A percentile compares a stretch with the other conserved stretches of the same genome.
Conservation (phyloP, 106 monocot genomes). For the Alisma plantagoaquatica region DNA sequence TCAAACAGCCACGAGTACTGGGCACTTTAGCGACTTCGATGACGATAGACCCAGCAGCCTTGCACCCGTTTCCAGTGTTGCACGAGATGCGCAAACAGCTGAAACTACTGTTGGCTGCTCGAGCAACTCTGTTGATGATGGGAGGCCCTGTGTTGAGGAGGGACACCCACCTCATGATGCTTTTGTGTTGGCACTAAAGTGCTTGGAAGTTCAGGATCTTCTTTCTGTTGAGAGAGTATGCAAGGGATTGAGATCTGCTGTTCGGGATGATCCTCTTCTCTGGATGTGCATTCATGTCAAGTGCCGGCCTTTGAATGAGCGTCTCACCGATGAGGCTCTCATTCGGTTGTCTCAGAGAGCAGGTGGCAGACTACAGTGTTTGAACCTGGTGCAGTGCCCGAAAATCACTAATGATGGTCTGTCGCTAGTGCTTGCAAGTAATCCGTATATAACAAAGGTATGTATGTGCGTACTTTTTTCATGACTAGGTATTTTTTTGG, state of each 20-base stretch:
- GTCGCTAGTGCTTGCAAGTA: constrained; percentile 38
- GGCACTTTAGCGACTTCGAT: no score
- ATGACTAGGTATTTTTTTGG: neutral
- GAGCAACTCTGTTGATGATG: neutral
- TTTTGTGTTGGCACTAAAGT: constrained; percentile 27
- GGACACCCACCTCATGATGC: constrained; percentile 23
- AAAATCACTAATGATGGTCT: constrained; percentile 54
- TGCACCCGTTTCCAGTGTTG: no score
- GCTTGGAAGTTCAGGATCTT: constrained; percentile 40
- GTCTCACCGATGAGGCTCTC: constrained; percentile 42
- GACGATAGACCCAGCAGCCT: no score
- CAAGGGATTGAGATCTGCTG: constrained; percentile 26
- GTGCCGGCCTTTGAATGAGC: constrained; percentile 22
- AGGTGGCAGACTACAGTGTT: constrained; percentile 31
- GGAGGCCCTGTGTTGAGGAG: neutral
- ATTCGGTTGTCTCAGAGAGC: constrained; percentile 29
- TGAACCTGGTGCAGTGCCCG: constrained; percentile 35
- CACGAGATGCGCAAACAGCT: neutral
- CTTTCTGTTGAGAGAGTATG: constrained; percentile 47
- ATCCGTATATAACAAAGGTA: constrained; percentile 41
- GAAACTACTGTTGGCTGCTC: neutral
- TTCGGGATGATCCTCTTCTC: constrained; percentile 28
- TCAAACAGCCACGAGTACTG: no score
- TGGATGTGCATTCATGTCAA: constrained; percentile 55
- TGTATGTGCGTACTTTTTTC: neutral